Percentiles rank a stretch among this genome's conserved stretches.
These are phyloP conservation scores for Cymodocea nodosa DNA, from an alignment of 116 monocot species.

Conservation along the genomic window DNA sequence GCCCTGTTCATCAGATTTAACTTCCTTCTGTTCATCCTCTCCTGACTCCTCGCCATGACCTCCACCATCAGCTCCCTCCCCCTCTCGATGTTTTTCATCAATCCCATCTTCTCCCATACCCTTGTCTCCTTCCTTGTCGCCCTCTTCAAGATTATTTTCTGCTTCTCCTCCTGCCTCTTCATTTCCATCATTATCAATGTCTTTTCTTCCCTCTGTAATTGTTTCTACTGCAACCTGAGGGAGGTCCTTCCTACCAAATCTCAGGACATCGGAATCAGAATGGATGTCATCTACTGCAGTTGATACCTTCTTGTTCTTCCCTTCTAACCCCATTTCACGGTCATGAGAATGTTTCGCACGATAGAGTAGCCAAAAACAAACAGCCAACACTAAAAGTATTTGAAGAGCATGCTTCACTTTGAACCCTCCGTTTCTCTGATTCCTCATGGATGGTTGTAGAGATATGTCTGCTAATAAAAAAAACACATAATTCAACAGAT, in stretches of 20 bases:
- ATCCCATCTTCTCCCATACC: conserved; percentile 23
- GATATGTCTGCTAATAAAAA: conserved; percentile 13
- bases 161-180: conserved; percentile 17
- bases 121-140: conserved; percentile 17
- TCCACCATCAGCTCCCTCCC: conserved; percentile 10
- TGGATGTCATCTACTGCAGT: conserved; percentile 10
- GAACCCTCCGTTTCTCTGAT: conserved; percentile 51
- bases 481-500: not conserved
- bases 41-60: conserved; percentile 19
- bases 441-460: conserved; percentile 52
- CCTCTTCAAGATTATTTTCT: conserved; percentile 24
- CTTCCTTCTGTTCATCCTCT: conserved; percentile 25
- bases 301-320: conserved; percentile 8
- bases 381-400: conserved; percentile 37
- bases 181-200: conserved; percentile 23
- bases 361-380: conserved; percentile 77
- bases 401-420: conserved; percentile 68
- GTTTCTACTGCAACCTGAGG: conserved; percentile 10
- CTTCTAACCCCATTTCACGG: conserved; percentile 36
- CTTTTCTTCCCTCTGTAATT: conserved; percentile 1
- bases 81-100: conserved; percentile 26
- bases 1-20: conserved; percentile 5
- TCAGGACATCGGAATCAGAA: conserved; percentile 18
- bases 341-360: conserved; percentile 81
- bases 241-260: conserved; percentile 64